Evolutionary conservation across 2,329 filamentous ascomycete genomes (phyloP), one percentile per base, ranked within the genome.

Genomic region (Sordariomycetes sp.): DNA sequence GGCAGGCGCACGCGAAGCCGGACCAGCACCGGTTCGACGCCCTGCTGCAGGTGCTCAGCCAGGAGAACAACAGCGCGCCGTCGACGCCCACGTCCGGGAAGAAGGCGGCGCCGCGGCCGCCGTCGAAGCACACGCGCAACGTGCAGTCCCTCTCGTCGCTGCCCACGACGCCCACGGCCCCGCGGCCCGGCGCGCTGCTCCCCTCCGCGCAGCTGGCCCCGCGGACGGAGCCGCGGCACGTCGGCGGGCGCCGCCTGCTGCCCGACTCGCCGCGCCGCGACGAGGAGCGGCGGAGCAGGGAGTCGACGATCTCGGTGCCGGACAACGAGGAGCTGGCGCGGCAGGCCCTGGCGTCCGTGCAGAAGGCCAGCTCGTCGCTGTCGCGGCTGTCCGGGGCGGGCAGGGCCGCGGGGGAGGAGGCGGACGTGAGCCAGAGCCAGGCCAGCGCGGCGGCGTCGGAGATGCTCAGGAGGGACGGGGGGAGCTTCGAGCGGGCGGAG

Each of bases 141-240:
- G 83, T 86, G 34, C 90, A 95, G 68, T 94, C 90, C 52, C 77
- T 96, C 69, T 95, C 91, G 0, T 94, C 91, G 1, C 76, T 96
- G 5, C 90, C 90, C 8, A 85, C 84, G 6, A 96, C 90, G 2
- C 90, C 90, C 11, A 79, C 79, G 4, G 67, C 20, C 12, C 54
- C 58, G 20, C 72, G 75, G 14, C 71, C 72, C 37, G 77, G 75
- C 46, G 73, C 78, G 54, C 78, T 88, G 64, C 75, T 85, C 55
- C 83, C 86, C 54, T 83, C 86, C 0, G 76, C 79, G 64, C 74
- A 88, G 68, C 71, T 88, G 12, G 80, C 86, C 2, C 78, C 81
- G 7, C 80, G 81, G 65, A 82, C 76, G 61, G 83, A 83, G 71
- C 79, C 81, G 16, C 76, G 78, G 22, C 75, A 77, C 50, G 73